Evolutionary conservation across 106 monocot genomes (phyloP).

Genomic region (Posidonia australis): DNA sequence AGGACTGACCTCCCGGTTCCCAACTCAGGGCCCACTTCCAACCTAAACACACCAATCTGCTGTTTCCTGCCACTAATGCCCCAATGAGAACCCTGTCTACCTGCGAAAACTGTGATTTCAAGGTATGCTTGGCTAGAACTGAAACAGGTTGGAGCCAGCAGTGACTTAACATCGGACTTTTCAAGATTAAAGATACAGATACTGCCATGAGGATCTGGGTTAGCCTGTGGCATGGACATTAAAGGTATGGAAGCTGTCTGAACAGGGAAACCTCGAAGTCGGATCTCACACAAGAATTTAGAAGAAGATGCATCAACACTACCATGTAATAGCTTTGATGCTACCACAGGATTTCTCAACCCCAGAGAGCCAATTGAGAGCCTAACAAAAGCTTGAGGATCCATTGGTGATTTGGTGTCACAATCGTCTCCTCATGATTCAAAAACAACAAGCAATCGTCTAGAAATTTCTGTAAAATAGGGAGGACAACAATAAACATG

Average conservation of each 20-base stretch:
- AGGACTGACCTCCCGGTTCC: constrained; percentile 39
- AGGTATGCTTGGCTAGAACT: constrained; percentile 32
- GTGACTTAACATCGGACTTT: constrained; percentile 50
- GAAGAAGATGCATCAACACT: constrained; percentile 6
- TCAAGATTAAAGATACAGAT: constrained; percentile 57
- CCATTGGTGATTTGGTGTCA: constrained; percentile 56
- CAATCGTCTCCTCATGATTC: constrained; percentile 15
- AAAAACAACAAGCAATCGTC: background rate
- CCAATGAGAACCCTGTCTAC: constrained; percentile 24
- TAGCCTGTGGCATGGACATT: constrained; percentile 32
- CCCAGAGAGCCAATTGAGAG: constrained; percentile 77
- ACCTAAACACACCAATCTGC: constrained; percentile 45
- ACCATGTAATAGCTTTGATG: constrained; percentile 12
- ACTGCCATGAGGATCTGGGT: constrained; percentile 37
- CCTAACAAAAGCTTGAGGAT: constrained; percentile 69
- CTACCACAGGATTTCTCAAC: constrained; percentile 31
- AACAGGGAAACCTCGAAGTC: constrained; percentile 61
- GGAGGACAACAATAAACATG: background rate
- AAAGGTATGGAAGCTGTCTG: constrained; percentile 56
- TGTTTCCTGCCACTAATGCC: constrained; percentile 36
- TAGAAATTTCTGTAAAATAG: background rate
- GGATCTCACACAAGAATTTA: constrained; percentile 45
- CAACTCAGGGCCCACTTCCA: constrained; percentile 54
- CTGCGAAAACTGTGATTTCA: constrained; percentile 47
- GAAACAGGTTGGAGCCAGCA: constrained; percentile 41